phyloP scores from a whole-genome alignment of 495 filamentous ascomycete species.

The Lophiostoma macrostomum region DNA sequence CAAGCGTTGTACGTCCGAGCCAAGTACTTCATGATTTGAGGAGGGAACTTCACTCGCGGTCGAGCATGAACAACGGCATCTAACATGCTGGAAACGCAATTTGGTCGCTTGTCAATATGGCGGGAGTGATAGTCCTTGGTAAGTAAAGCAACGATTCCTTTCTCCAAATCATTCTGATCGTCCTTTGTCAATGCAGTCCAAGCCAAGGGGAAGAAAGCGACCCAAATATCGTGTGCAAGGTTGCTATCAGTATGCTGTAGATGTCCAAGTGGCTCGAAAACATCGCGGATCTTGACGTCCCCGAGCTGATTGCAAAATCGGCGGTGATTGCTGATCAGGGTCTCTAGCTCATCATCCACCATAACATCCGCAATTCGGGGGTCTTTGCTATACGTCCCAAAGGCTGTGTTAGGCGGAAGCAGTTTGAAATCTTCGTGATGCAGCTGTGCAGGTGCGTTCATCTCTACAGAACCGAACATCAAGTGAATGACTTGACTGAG shows the following conservation, averaged over 20 bases:
- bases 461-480: constrained; percentile 84
- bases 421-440: constrained; percentile 79
- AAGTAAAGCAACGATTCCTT: constrained; percentile 77
- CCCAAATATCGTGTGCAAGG: constrained; percentile 84
- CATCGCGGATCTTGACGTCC: constrained; percentile 78
- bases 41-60: constrained; percentile 86
- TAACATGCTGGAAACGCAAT: constrained; percentile 87
- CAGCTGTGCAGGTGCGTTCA: constrained; percentile 69
- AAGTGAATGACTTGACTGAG: constrained; percentile 89
- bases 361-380: constrained; percentile 66
- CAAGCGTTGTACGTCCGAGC: constrained; percentile 90
- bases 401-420: constrained; percentile 66
- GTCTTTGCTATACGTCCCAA: constrained; percentile 68
- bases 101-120: constrained; percentile 89
- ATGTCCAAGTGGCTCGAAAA: constrained; percentile 88
- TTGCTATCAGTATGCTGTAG: constrained; percentile 84
- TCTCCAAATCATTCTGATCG: constrained; percentile 85
- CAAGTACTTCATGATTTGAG: constrained; percentile 91
- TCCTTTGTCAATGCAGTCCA: constrained; percentile 87
- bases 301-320: constrained; percentile 79
- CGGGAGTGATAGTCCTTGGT: constrained; percentile 94
- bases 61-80: constrained; percentile 76
- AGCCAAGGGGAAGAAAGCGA: constrained; percentile 82
- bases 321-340: constrained; percentile 70
- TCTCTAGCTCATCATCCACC: constrained; percentile 75